Conservation (phyloP, 192 early-diverging fungal genomes). For the Rhizophagus sp. region DNA sequence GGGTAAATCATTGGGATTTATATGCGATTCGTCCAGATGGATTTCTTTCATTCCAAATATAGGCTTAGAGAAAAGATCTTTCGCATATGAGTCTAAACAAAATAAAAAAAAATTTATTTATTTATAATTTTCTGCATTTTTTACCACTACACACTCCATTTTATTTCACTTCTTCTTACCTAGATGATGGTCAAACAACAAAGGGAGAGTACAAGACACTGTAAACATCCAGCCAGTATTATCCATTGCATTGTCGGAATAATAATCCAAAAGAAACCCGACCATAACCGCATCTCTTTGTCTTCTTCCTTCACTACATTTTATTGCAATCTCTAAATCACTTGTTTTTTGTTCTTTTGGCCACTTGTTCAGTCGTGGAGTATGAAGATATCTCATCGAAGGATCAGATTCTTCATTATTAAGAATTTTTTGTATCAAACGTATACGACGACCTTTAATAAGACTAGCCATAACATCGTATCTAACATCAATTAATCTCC, state of each 20-base stretch:
- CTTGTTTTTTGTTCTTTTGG: not conserved
- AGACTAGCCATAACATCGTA: conserved; percentile 2
- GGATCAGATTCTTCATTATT: not conserved
- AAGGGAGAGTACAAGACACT: not conserved
- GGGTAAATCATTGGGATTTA: not conserved
- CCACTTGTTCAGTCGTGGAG: not conserved
- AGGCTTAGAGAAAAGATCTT: conserved; percentile 4
- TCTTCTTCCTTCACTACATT: not conserved
- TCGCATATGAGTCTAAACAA: not conserved
- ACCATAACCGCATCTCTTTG: not conserved
- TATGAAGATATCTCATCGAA: not conserved
- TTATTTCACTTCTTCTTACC: not conserved
- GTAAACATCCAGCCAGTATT: conserved; percentile 21
- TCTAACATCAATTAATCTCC: conserved; percentile 13
- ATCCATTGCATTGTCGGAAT: conserved; percentile 13
- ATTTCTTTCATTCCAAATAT: conserved; percentile 15
- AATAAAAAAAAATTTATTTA: not conserved
- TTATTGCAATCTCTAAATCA: conserved; percentile 10
- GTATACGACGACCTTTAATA: not conserved
- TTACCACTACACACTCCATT: not conserved
- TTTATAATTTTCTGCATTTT: not conserved
- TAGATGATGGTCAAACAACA: conserved; percentile 7
- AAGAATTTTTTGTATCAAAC: not conserved
- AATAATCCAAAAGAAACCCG: conserved; percentile 5
- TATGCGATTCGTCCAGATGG: not conserved